Evolutionary conservation across 192 early-diverging fungal genomes (phyloP), one percentile per base, ranked within the genome.

Genomic region (Coemansia sp.): DNA sequence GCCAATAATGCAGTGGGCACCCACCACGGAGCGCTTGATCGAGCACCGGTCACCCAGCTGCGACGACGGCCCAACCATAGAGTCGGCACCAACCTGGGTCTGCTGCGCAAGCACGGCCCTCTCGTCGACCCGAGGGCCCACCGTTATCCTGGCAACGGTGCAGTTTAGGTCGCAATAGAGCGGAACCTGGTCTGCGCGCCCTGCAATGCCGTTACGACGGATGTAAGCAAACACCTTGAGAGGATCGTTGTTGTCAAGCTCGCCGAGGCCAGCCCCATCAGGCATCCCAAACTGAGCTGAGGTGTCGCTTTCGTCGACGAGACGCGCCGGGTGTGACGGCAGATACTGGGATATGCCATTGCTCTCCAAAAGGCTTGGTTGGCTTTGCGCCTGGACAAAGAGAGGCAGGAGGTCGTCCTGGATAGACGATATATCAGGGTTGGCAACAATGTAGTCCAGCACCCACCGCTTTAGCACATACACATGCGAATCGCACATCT

Each of bases 401-500:
- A 92, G 67, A 9, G 93, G 96, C 42, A 99, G 77, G 31, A 98
- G 79, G 65, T 97, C 93, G 58, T 89, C 83, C 55, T 90, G 87
- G 13, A 98, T 76, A 69, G 92, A 92, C n/a, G 83, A 73, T 33
- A 92, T 85, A 14, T 81, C 79, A 14, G 86, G 85, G 71, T 91
- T 83, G 70, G 83, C 76, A 13, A 72, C 77, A 11, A 97, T 69
- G 59, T 93, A 73, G 74, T 98, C 94, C 56, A 96, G 73, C 2
- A 99, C 89, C 97, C 97, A 99, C 34, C 85, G 83, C 64, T 94
- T 91, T 76, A 96, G 92, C 11, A 98, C 86, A 65, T 98, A 99
- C 21, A 97, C 59, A 66, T 97, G 97, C 7, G 92, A 90, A 76
- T 97, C 94, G 62, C 91, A 88, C 65, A 97, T 84, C 43, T 91